These are phyloP conservation scores for Aureobasidium pullulans DNA, from an alignment of 2,329 filamentous ascomycete genomes.

Conservation along the genomic window DNA sequence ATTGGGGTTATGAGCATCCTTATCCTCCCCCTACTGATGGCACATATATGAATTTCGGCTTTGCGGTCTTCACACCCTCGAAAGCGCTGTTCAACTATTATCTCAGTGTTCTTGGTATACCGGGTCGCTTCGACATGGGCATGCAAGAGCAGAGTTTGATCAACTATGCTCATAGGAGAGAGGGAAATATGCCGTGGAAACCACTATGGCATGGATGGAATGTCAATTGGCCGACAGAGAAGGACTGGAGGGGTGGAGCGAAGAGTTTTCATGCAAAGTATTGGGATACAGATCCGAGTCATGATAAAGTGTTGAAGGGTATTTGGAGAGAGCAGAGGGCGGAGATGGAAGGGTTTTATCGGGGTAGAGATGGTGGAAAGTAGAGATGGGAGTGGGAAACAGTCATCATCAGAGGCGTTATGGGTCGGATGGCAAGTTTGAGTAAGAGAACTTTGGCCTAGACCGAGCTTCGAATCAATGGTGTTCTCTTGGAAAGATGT, in stretches of 20 bases:
- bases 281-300: slow-evolving; percentile 30
- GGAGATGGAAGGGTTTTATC: slow-evolving; percentile 30
- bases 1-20: slow-evolving; percentile 15
- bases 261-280: slow-evolving; percentile 34
- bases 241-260: slow-evolving; percentile 29
- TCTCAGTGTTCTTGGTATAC: slow-evolving; percentile 24
- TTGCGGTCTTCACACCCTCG: slow-evolving; percentile 32
- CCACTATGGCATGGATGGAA: slow-evolving; percentile 33
- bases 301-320: slow-evolving; percentile 27
- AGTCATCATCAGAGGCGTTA: too few species aligned
- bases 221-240: slow-evolving; percentile 32
- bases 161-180: slow-evolving; percentile 33
- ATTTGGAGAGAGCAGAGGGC: slow-evolving; percentile 30
- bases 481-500: too few species aligned
- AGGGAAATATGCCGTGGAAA: slow-evolving; percentile 36
- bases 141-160: slow-evolving; percentile 34
- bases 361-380: slow-evolving; percentile 21
- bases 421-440: too few species aligned
- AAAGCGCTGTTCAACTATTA: slow-evolving; percentile 31
- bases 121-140: slow-evolving; percentile 27
- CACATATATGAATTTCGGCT: slow-evolving; percentile 30
- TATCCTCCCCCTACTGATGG: slow-evolving; percentile 23
- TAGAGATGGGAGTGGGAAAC: background rate
- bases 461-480: too few species aligned
- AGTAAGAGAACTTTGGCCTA: too few species aligned